Conservation (phyloP, 2,329 filamentous ascomycete species). For the Sporothrix pallida region DNA sequence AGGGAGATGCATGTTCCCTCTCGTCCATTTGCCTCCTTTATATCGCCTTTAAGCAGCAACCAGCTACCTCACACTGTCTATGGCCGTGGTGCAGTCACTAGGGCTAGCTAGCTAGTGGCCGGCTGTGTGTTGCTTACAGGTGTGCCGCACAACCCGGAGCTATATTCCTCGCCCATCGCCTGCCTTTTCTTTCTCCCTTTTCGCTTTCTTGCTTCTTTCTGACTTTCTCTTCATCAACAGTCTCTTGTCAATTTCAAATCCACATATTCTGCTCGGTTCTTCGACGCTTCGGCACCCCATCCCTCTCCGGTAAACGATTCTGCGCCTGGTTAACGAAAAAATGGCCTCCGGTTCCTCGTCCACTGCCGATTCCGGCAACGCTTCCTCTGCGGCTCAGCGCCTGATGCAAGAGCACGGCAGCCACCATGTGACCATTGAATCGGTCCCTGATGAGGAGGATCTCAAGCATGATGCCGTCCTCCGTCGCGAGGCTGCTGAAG, state of each 20-base stretch:
- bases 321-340: slow-evolving; percentile 32
- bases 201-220: not conserved
- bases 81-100: not conserved
- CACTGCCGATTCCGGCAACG: slow-evolving; percentile 47
- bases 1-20: not conserved
- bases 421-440: slow-evolving; percentile 75
- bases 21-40: slow-evolving; percentile 4
- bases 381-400: slow-evolving; percentile 64
- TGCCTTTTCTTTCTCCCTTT: not conserved
- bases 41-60: not conserved
- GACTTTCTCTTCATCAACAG: not conserved
- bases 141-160: not conserved
- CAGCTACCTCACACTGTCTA: not conserved
- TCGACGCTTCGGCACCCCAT: slow-evolving; percentile 24
- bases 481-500: slow-evolving; percentile 49
- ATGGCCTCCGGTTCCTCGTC: slow-evolving; percentile 41
- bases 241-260: not conserved
- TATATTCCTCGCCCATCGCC: not conserved
- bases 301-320: slow-evolving; percentile 27
- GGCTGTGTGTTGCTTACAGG: slow-evolving; percentile 6
- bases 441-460: slow-evolving; percentile 80
- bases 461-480: slow-evolving; percentile 50
- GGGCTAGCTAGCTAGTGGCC: slow-evolving; percentile 11
- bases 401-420: slow-evolving; percentile 68
- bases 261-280: slow-evolving; percentile 15